phyloP scores from a whole-genome alignment of 176 grass and related monocot genomes.

The Eremochloa ophiuroides region DNA sequence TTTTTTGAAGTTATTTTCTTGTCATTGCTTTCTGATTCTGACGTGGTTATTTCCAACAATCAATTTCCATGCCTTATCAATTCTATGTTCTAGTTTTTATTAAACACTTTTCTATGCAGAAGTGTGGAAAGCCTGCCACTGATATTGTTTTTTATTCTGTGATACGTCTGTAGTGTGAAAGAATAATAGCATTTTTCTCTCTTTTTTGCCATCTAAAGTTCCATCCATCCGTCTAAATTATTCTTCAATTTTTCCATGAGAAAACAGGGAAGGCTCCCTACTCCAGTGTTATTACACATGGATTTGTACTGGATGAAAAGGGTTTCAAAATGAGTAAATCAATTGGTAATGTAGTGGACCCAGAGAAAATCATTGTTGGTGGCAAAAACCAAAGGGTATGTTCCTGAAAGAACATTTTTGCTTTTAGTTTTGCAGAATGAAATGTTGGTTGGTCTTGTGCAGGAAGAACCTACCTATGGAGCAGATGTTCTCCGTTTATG shows the following conservation, averaged over 20 bases:
- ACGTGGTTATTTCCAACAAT: background rate
- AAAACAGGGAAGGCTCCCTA: constrained; percentile 86
- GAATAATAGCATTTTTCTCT: background rate
- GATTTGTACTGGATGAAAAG: constrained; percentile 88
- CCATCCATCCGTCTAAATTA: background rate
- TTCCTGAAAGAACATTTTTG: constrained; percentile 16
- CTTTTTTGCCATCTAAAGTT: background rate
- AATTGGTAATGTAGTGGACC: constrained; percentile 84
- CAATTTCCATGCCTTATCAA: background rate
- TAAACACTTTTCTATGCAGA: background rate
- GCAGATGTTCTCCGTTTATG: constrained; percentile 94
- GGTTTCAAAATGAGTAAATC: constrained; percentile 99
- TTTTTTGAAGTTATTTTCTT: background rate
- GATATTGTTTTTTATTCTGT: constrained; percentile 15
- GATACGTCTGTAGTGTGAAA: constrained; percentile 8
- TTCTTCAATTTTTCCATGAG: constrained; percentile 24
- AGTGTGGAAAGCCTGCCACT: background rate
- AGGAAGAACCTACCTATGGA: constrained; percentile 91
- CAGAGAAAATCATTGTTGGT: constrained; percentile 76
- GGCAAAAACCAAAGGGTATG: constrained; percentile 81
- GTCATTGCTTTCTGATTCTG: constrained; percentile 16
- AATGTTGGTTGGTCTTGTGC: constrained; percentile 16
- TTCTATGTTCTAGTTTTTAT: background rate
- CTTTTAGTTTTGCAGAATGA: constrained; percentile 27
- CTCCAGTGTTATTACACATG: constrained; percentile 87